These are phyloP conservation scores for Cucurbita pepo DNA, from an alignment of 306 rosid species.

Conservation along the genomic window DNA sequence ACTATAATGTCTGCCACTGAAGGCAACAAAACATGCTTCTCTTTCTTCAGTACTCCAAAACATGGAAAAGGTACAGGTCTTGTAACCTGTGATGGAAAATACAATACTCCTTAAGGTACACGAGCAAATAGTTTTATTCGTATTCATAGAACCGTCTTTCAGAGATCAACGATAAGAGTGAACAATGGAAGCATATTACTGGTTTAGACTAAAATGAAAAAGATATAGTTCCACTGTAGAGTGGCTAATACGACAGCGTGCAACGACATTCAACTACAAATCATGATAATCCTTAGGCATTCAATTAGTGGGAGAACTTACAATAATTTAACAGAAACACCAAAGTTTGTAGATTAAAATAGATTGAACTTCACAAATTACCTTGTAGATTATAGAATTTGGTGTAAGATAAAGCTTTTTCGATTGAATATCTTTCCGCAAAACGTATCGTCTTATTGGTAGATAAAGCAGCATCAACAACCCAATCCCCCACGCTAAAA, in stretches of 20 bases:
- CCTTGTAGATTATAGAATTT: slow-evolving; percentile 68
- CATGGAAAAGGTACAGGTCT: slow-evolving; percentile 88
- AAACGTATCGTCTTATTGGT: slow-evolving; percentile 52
- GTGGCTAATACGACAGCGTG: not conserved
- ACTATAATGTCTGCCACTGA: slow-evolving; percentile 73
- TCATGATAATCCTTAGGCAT: not conserved
- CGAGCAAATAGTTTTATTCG: not conserved
- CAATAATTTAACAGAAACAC: not conserved
- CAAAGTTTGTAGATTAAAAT: not conserved
- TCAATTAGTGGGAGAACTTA: not conserved
- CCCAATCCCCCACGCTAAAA: slow-evolving; percentile 85
- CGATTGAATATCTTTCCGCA: slow-evolving; percentile 55
- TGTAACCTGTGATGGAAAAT: slow-evolving; percentile 41
- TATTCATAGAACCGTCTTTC: not conserved
- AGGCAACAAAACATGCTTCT: slow-evolving; percentile 81
- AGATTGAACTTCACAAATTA: slow-evolving; percentile 1
- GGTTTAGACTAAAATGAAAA: not conserved
- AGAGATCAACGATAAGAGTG: not conserved
- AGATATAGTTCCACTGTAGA: not conserved
- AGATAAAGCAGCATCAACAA: slow-evolving; percentile 66
- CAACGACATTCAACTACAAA: not conserved
- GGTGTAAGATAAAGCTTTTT: slow-evolving; percentile 65
- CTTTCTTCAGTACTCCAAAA: slow-evolving; percentile 69
- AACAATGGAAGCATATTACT: not conserved
- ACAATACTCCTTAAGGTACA: slow-evolving; percentile 4